These are phyloP conservation scores for Cytospora paraplurivora DNA, from an alignment of 2,329 filamentous ascomycete species.

Conservation along the genomic window DNA sequence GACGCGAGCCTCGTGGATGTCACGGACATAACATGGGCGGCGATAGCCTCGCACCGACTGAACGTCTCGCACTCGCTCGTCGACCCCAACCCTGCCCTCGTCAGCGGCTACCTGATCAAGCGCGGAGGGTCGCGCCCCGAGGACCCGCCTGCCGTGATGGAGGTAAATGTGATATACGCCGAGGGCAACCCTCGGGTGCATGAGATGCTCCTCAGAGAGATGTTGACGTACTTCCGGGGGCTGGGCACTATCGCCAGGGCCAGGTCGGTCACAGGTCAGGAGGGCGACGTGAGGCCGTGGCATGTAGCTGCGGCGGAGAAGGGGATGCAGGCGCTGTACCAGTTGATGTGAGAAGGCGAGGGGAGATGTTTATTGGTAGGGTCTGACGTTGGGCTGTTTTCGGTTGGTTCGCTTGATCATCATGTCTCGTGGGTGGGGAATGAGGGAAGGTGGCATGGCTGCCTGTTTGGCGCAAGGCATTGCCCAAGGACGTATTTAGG, in stretches of 20 bases:
- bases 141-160: constrained; percentile 62
- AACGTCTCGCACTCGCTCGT: constrained; percentile 60
- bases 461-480: constrained; percentile 14
- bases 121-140: constrained; percentile 57
- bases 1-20: constrained; percentile 72
- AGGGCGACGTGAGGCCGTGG: constrained; percentile 71
- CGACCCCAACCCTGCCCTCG: constrained; percentile 59
- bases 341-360: constrained; percentile 55
- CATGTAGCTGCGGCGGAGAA: constrained; percentile 74
- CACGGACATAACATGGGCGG: constrained; percentile 76
- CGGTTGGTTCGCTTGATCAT: not conserved
- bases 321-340: constrained; percentile 65
- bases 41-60: constrained; percentile 67
- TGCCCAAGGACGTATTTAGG: constrained; percentile 6
- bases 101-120: constrained; percentile 68
- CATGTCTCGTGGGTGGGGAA: not conserved
- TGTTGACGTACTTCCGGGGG: constrained; percentile 68
- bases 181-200: constrained; percentile 56
- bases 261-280: constrained; percentile 61
- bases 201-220: constrained; percentile 69
- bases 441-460: not conserved
- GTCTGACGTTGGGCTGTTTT: not conserved
- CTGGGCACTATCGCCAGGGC: constrained; percentile 69
- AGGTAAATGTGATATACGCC: constrained; percentile 64
- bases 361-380: not conserved